Base-by-base conservation (phyloP, 225 moss, liverwort and hornwort species). In the Climacium dendroides region DNA sequence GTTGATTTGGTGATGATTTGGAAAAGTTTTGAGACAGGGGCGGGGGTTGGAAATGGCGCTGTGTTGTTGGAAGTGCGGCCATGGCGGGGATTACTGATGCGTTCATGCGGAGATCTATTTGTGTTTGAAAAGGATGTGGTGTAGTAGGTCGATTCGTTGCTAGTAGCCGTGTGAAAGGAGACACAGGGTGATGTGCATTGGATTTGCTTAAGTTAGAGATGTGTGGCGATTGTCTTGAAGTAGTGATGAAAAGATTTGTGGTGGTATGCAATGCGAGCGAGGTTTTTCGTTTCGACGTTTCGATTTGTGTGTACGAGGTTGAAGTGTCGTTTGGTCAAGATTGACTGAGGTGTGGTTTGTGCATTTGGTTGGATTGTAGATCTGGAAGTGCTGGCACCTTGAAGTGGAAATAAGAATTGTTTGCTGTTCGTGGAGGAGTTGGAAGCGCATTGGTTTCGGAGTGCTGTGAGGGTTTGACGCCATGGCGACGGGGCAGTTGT, bases 401-500 rank as follows among this genome's bases (percentile, higher is more conserved):
- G 79, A 82, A 82, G 55, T 5, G 63, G 54, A 29, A 20, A 28
- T 34, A 70, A 64, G 74, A 57, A 54, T 83, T 83, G 16, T 29
- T 78, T n/a, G 37, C 13, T 59, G 59, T 77, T 89, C 81, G 85
- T 59, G 83, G 75, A 88, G 70, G 80, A 64, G 70, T 57, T 75
- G 66, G 66, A 39, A 80, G n/a, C 39, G 54, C 52, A 74, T 86
- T 88, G 74, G 79, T 66, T 85, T 80, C 14, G 53, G 63, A 39
- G 87, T 50, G 81, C 35, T 78, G 77, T 32, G 90, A 85, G 71
- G 88, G 90, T 93, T 88, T 59, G 87, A 79, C 87, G 87, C 87
- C 89, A 94, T 94, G 94, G 93, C 94, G 88, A 94, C 93, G 65
- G 97, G 97, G 80, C 97, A 97, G 92, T 90, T 97, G 90, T 97